Evolutionary conservation across 352 stramenopile species (phyloP).

Genomic region (Pilasporangium apinafurcum): DNA sequence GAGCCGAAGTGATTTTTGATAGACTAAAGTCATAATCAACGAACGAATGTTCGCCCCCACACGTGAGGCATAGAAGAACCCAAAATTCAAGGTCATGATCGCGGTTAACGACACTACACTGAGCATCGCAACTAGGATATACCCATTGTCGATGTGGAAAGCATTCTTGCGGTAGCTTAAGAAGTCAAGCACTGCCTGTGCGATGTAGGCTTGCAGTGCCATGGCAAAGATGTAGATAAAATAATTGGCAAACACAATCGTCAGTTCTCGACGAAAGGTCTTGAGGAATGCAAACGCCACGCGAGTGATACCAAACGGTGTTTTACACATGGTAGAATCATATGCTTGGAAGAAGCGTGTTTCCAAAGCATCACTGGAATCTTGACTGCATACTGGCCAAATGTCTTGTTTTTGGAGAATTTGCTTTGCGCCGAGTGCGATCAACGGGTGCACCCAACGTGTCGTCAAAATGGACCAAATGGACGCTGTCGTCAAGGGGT

Average conservation of each 20-base stretch:
- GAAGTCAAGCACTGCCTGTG: conserved; percentile 15
- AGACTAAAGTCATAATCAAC: conserved; percentile 13
- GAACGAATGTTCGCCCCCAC: conserved; percentile 13
- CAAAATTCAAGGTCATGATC: conserved; percentile 13
- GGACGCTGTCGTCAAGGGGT: conserved; percentile 18
- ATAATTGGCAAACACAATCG: conserved; percentile 3
- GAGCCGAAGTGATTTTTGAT: conserved; percentile 11
- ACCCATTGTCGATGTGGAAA: conserved; percentile 8
- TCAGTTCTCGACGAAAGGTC: not conserved
- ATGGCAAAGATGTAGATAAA: conserved; percentile 5
- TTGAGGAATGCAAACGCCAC: not conserved
- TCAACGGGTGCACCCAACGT: conserved; percentile 23
- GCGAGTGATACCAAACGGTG: conserved; percentile 1
- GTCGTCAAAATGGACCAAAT: conserved; percentile 17
- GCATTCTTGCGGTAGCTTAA: conserved; percentile 4
- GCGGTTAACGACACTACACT: conserved; percentile 7
- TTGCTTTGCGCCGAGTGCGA: conserved; percentile 21
- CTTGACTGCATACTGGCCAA: conserved; percentile 2
- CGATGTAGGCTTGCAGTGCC: conserved; percentile 12
- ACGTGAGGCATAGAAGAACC: conserved; percentile 11
- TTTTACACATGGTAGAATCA: too few relatives aligned
- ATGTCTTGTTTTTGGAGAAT: conserved; percentile 2
- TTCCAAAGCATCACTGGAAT: conserved; percentile 1
- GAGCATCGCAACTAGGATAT: conserved; percentile 13
- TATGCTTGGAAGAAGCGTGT: too few relatives aligned